Base-by-base conservation (phyloP, 345 rosid genomes). In the Brassica juncea region DNA sequence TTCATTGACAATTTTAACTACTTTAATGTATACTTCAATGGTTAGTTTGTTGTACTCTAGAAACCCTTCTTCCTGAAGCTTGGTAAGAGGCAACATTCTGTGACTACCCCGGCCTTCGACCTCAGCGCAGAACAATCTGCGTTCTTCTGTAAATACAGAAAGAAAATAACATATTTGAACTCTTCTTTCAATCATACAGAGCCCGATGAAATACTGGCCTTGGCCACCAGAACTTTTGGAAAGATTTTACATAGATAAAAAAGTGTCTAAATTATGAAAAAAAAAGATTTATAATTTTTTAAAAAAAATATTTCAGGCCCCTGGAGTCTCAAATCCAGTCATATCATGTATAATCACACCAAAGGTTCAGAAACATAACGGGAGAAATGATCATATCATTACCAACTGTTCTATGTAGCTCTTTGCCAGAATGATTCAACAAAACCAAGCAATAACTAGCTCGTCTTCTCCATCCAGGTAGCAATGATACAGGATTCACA, bases 381-480 rank as follows among this genome's bases (percentile, higher is more conserved):
- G 58, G 44, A 68, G 27, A 47, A 8, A 30, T 30, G 28, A 70
- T 70, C 28, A 70, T 52, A 31, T 30, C 19, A 52, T 52, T 69
- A 70, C 73, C 28, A 15, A 2, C 8, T 70, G 44, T 30, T 52
- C 16, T 70, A 2, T 0, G 2, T 21, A 52, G 16, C 0, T 2
- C 62, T 52, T 70, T 54, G 27, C 73, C 73, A 10, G 62, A 70
- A 15, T 70, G 72, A 49, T 69, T 28, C 42, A 49, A 30, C 31
- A 69, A 69, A 27, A 69, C 72, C 5, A 69, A 69, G 42, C 28
- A 1, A 31, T 0, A 52, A 16, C 27, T 52, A 16, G 62, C 73
- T 52, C 28, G 42, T 16, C 73, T 52, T 52, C 44, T 70, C 73
- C 73, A 70, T 70, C 73, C 44, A 70, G 27, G 73, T 30, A 28